Evolutionary conservation across 257 asterid genomes (phyloP).

Genomic region (Fraxinus quadrangulata): DNA sequence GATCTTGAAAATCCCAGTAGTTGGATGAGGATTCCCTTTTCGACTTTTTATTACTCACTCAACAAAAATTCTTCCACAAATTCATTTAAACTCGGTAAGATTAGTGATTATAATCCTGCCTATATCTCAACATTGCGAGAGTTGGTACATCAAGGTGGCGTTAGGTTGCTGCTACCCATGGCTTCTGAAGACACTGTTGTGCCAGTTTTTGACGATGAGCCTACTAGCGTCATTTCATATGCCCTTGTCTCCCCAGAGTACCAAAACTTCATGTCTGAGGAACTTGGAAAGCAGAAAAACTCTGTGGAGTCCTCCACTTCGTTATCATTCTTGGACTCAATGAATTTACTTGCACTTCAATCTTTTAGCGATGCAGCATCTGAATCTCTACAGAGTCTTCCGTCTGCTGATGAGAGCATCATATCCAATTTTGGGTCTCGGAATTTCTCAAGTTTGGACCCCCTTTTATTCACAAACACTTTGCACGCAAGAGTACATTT

Average conservation of each 20-base stretch:
- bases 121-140: conserved; percentile 58
- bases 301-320: conserved; percentile 48
- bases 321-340: conserved; percentile 45
- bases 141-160: conserved; percentile 57
- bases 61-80: conserved; percentile 35
- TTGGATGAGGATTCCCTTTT: conserved; percentile 51
- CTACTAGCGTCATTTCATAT: conserved; percentile 68
- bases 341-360: conserved; percentile 49
- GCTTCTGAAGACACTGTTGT: conserved; percentile 51
- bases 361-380: conserved; percentile 51
- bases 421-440: conserved; percentile 42
- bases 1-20: conserved; percentile 48
- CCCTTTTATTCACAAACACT: conserved; percentile 40
- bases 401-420: conserved; percentile 45
- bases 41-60: conserved; percentile 40
- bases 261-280: conserved; percentile 46
- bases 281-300: conserved; percentile 45
- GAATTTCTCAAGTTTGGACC: conserved; percentile 50
- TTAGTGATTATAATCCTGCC: conserved; percentile 48
- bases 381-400: conserved; percentile 40
- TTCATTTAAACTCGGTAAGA: conserved; percentile 47
- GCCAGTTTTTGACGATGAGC: conserved; percentile 79
- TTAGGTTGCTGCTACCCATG: conserved; percentile 55
- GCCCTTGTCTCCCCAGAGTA: conserved; percentile 60
- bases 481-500: conserved; percentile 60